Conservation (phyloP, 164 flowering plant species). For the Annona squamosa region DNA sequence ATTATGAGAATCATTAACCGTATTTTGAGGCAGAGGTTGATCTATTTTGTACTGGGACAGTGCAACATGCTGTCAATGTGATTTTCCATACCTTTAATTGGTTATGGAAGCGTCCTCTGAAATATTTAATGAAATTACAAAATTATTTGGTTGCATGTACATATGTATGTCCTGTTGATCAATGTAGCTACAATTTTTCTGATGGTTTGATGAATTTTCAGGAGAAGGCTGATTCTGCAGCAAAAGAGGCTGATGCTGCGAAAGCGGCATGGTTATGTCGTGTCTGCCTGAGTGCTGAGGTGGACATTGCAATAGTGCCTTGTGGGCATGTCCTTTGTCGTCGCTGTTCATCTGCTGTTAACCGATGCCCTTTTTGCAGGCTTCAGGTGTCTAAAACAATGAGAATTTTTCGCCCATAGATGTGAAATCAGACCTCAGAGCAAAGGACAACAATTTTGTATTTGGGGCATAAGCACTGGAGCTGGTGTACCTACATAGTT, state of each 20-base stretch:
- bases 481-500: background rate
- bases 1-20: no score
- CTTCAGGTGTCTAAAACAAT: conserved; percentile 61
- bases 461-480: no score
- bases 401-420: conserved; percentile 74
- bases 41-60: no score
- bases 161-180: background rate
- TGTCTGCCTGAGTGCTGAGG: conserved; percentile 67
- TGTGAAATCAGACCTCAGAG: background rate
- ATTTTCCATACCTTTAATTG: no score
- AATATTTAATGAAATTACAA: no score
- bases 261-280: conserved; percentile 88
- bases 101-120: no score
- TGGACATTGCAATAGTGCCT: conserved; percentile 62
- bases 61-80: no score
- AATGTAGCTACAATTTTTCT: background rate
- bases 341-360: conserved; percentile 79
- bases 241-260: conserved; percentile 89
- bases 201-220: conserved; percentile 22
- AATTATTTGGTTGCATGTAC: no score
- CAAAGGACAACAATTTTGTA: no score
- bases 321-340: conserved; percentile 92
- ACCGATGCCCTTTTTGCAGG: conserved; percentile 90
- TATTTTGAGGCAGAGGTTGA: no score
- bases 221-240: conserved; percentile 70